Base-by-base conservation (phyloP, 2,329 filamentous ascomycete genomes). In the Diaporthe caulivora region DNA sequence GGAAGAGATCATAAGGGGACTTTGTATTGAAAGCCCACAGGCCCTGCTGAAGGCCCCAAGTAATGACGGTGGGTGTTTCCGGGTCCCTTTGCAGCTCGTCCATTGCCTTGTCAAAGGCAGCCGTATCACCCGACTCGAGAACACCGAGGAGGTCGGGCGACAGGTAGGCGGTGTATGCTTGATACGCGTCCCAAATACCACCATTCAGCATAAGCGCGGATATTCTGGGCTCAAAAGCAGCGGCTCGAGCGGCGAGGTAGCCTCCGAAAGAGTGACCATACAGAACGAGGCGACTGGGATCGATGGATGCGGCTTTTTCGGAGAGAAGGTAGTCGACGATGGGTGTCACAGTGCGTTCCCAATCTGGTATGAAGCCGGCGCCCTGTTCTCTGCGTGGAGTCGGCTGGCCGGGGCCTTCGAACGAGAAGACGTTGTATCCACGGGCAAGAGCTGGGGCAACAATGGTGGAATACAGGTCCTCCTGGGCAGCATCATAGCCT, bases 371-470 rank as follows among this genome's bases (percentile, higher is more conserved):
- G 75, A 87, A 87, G 4, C 83, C 84, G 1, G 86, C 51, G 6
- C 79, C 76, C 57, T 87, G 83, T 0, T 82, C 72, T 0, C 86
- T 82, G 9, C 83, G 81, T 1, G 84, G 82, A 0, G 79, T 82
- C 2, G 81, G 79, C 75, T 87, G 86, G 0, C 86, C 86, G 0
- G 86, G 86, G 0, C 86, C 86, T 64, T 87, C 86, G 75, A 85
- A 87, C 0, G 82, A 83, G n/a, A 87, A 80, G 47, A 80, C 79
- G 71, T 87, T 85, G 75, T 80, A 85, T 1, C 85, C 86, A 2
- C 85, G 81, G 29, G 80, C 80, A 11, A 83, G 74, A 3, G 79
- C 79, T 4, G 76, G 75, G n/a, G 76, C 72, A 29, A 79, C 81
- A 6, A 78, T 75, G 17, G 69, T 24, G 71, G 84, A 82, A 62